phyloP scores from a whole-genome alignment of 2,329 filamentous ascomycete species.

The Fusarium odoratissimum region DNA sequence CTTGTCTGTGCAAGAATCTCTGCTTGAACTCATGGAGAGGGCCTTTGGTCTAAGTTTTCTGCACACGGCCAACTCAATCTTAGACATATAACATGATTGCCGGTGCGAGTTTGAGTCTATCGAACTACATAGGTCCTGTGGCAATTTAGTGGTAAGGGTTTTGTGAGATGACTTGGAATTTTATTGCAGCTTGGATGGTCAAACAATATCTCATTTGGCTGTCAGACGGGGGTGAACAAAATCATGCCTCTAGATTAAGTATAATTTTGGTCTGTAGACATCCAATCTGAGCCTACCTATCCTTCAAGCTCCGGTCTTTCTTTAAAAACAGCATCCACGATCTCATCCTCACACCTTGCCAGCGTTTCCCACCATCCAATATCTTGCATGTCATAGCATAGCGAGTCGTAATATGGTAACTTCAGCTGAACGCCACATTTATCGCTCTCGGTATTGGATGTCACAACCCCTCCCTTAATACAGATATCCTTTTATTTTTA shows the following conservation, averaged over 20 bases:
- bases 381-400: not conserved
- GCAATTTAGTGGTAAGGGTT: not conserved
- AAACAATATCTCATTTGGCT: not conserved
- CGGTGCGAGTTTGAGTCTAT: not conserved
- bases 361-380: not conserved
- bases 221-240: not conserved
- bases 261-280: not conserved
- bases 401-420: not conserved
- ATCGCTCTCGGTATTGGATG: not conserved
- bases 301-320: not conserved
- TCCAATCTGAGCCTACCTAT: not conserved
- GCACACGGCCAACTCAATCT: not conserved
- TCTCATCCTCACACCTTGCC: not conserved
- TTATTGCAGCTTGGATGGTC: not conserved
- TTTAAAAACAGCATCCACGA: not conserved
- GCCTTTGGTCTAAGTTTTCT: not conserved
- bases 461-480: constrained; percentile 6
- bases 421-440: constrained; percentile 1
- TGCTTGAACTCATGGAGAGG: not conserved
- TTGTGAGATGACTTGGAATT: not conserved
- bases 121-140: not conserved
- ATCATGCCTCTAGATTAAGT: not conserved
- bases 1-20: not conserved
- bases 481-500: not conserved
- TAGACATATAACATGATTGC: not conserved